phyloP scores from a whole-genome alignment of 192 early-diverging fungal species.

The Borealophlyctis nickersoniae region DNA sequence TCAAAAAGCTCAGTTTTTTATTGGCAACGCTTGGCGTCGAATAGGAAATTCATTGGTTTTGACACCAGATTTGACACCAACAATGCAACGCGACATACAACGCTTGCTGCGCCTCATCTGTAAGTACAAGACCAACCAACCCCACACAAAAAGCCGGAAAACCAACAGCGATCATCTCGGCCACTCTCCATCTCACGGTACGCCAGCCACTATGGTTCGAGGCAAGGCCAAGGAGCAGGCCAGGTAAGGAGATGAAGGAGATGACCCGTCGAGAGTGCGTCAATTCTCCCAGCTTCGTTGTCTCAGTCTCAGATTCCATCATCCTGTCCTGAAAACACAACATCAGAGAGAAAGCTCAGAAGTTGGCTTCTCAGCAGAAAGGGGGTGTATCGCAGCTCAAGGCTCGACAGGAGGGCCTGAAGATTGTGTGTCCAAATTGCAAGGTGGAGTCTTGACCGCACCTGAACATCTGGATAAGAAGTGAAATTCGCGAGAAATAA shows the following conservation, averaged over 20 bases:
- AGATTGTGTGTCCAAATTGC: conserved; percentile 23
- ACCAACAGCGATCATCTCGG: too few relatives aligned
- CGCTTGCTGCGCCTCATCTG: too few relatives aligned
- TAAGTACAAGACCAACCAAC: too few relatives aligned
- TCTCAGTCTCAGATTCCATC: neutral
- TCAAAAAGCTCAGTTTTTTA: too few relatives aligned
- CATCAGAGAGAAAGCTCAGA: conserved; percentile 18
- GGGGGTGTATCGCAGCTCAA: conserved; percentile 27
- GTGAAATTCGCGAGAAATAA: neutral
- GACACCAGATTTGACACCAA: too few relatives aligned
- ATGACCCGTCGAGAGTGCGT: neutral
- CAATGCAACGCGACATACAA: too few relatives aligned
- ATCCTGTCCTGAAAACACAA: neutral
- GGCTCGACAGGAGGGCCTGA: conserved; percentile 27
- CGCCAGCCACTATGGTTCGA: conserved; percentile 18
- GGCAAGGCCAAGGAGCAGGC: conserved; percentile 27
- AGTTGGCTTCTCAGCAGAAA: conserved; percentile 3
- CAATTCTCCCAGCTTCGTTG: neutral
- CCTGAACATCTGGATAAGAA: conserved; percentile 1
- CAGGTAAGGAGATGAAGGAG: conserved; percentile 5
- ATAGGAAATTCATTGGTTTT: too few relatives aligned
- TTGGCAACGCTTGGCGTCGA: too few relatives aligned
- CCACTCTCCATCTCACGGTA: too few relatives aligned
- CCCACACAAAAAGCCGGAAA: too few relatives aligned
- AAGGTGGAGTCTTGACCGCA: conserved; percentile 13